These are phyloP conservation scores for Tanacetum coccineum DNA, from an alignment of 129 eudicot species.

Conservation along the genomic window DNA sequence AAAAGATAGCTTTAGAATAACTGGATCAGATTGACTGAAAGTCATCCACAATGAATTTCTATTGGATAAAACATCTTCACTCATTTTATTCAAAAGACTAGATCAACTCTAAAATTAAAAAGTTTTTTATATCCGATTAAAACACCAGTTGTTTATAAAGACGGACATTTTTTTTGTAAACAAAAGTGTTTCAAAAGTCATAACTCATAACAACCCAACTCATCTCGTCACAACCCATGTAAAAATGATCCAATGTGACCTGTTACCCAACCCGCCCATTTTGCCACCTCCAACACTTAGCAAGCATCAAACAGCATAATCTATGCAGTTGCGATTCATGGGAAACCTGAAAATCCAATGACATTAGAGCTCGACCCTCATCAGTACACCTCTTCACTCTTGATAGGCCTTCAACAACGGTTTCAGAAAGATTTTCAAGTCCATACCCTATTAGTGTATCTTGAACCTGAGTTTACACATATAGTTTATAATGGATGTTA, in stretches of 20 bases:
- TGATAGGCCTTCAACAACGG: slow-evolving; percentile 81
- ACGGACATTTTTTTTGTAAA: not conserved
- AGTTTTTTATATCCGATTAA: no score
- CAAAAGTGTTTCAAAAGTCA: not conserved
- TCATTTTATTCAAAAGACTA: not conserved
- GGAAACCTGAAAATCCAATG: slow-evolving; percentile 91
- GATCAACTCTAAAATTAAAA: no score
- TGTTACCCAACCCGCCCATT: slow-evolving; percentile 4
- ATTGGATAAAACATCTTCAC: not conserved
- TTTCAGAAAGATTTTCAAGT: slow-evolving; percentile 81
- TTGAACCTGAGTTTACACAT: slow-evolving; percentile 57
- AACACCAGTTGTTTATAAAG: no score
- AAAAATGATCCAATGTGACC: not conserved
- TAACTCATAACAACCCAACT: not conserved
- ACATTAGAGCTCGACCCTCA: slow-evolving; percentile 98
- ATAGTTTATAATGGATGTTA: slow-evolving; percentile 2
- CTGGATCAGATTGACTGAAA: not conserved
- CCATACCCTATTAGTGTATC: slow-evolving; percentile 75
- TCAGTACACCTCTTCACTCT: slow-evolving; percentile 89
- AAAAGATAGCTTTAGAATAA: not conserved
- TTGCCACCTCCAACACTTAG: slow-evolving; percentile 9
- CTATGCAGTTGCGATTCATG: slow-evolving; percentile 7
- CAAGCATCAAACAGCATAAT: not conserved
- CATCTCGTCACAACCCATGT: not conserved
- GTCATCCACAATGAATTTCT: not conserved